These are phyloP conservation scores for Podaxis sp. DNA, from an alignment of 768 basidiomycete species.

Conservation along the genomic window DNA sequence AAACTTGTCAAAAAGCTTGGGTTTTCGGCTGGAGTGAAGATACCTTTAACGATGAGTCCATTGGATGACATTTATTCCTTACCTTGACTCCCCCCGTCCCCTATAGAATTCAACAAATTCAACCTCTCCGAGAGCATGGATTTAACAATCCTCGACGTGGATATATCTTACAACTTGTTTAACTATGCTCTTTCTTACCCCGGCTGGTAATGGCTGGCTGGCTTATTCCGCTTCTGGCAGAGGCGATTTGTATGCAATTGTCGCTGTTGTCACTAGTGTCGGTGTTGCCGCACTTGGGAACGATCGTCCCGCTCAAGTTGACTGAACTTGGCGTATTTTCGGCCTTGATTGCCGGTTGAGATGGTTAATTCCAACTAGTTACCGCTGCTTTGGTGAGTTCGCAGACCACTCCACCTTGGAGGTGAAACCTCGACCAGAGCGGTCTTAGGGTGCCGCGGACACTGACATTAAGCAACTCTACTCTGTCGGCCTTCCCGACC, in stretches of 20 bases:
- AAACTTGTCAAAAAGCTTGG: background rate
- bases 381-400: background rate
- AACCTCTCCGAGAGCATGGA: conserved; percentile 12
- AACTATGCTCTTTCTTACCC: conserved; percentile 14
- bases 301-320: conserved; percentile 27
- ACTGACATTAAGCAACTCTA: background rate
- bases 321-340: conserved; percentile 23
- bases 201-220: conserved; percentile 8
- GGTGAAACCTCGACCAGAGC: background rate
- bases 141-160: conserved; percentile 16
- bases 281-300: conserved; percentile 23
- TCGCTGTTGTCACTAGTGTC: background rate
- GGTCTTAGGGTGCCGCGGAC: background rate
- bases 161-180: conserved; percentile 19
- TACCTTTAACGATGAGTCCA: background rate
- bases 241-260: conserved; percentile 15
- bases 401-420: background rate
- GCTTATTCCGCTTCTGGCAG: conserved; percentile 15
- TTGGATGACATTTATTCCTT: conserved; percentile 23
- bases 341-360: conserved; percentile 22
- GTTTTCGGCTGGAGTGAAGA: background rate
- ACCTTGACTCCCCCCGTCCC: conserved; percentile 18
- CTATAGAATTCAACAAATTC: conserved; percentile 15
- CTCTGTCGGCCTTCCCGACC: background rate
- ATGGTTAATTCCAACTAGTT: conserved; percentile 20